Evolutionary conservation across 192 early-diverging fungal genomes (phyloP).

Genomic region (Linnemannia hyalina): DNA sequence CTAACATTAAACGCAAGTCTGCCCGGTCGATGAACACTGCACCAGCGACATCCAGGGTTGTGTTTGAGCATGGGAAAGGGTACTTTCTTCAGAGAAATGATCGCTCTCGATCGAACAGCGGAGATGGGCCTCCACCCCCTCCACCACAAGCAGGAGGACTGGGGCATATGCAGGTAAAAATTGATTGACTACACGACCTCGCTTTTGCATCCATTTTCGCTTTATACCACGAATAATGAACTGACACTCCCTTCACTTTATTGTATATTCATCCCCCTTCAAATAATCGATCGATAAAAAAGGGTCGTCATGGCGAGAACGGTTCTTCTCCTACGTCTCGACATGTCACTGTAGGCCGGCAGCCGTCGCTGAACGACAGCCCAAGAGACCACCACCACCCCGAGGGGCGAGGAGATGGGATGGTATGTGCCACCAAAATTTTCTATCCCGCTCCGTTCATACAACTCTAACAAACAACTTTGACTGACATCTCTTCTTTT

Average conservation of each 20-base stretch:
- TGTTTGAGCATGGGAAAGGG: conserved; percentile 49
- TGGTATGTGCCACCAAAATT: conserved; percentile 1
- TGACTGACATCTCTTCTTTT: not conserved
- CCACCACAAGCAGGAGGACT: too few relatives aligned
- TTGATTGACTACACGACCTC: not conserved
- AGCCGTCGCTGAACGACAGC: not conserved
- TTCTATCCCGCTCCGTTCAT: not conserved
- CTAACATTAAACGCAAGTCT: conserved; percentile 77
- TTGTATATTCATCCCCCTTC: too few relatives aligned
- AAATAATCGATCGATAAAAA: too few relatives aligned
- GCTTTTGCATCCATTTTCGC: not conserved
- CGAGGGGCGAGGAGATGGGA: not conserved
- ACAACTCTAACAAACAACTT: not conserved
- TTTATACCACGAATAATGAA: not conserved
- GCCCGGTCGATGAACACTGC: conserved; percentile 42
- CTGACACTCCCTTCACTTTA: not conserved
- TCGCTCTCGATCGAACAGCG: conserved; percentile 40
- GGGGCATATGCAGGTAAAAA: not conserved
- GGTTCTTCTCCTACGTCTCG: not conserved
- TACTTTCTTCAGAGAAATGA: conserved; percentile 43
- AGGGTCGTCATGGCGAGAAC: not conserved
- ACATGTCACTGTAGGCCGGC: not conserved
- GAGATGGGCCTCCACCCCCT: conserved; percentile 13
- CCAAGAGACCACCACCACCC: conserved; percentile 15
- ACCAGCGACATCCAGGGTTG: conserved; percentile 33